Percentiles rank a stretch among this genome's conserved stretches.
Conservation (phyloP, 139 green algal species). For the Ostreobium quekettii region DNA sequence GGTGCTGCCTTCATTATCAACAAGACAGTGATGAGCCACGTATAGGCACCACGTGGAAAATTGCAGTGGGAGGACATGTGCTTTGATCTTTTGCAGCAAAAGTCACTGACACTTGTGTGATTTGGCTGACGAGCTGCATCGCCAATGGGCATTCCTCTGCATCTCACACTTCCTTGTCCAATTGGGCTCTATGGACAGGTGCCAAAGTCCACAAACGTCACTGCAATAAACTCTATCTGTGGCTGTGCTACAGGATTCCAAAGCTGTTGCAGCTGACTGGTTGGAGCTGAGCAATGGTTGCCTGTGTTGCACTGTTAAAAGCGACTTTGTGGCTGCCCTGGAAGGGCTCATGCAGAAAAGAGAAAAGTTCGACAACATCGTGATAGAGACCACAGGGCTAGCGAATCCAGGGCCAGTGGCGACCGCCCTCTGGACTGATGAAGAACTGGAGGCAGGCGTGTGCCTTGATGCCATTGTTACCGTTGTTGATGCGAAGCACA, state of each 20-base stretch:
- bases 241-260: slow-evolving; percentile 7
- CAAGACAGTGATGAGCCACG: too few relatives aligned
- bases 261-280: slow-evolving; percentile 62
- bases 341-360: slow-evolving; percentile 27
- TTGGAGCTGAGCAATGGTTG: slow-evolving; percentile 95
- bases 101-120: too few relatives aligned
- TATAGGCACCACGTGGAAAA: too few relatives aligned
- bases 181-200: too few relatives aligned
- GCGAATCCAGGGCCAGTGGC: slow-evolving; percentile 46
- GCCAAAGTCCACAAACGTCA: too few relatives aligned
- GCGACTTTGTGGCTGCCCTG: slow-evolving; percentile 66
- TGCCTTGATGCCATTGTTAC: slow-evolving; percentile 76
- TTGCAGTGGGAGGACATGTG: too few relatives aligned
- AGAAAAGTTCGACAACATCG: slow-evolving; percentile 70
- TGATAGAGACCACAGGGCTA: slow-evolving; percentile 82
- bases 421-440: slow-evolving; percentile 76
- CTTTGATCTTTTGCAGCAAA: too few relatives aligned
- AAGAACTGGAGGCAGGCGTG: slow-evolving; percentile 63
- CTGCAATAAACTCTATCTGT: too few relatives aligned
- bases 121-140: too few relatives aligned
- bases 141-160: too few relatives aligned
- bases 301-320: slow-evolving; percentile 94
- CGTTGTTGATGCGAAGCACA: slow-evolving; percentile 73
- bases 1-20: too few relatives aligned
- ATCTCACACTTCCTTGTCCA: too few relatives aligned